Base-by-base conservation (phyloP, 176 grass and related monocot species). In the Aegilops tauschii region DNA sequence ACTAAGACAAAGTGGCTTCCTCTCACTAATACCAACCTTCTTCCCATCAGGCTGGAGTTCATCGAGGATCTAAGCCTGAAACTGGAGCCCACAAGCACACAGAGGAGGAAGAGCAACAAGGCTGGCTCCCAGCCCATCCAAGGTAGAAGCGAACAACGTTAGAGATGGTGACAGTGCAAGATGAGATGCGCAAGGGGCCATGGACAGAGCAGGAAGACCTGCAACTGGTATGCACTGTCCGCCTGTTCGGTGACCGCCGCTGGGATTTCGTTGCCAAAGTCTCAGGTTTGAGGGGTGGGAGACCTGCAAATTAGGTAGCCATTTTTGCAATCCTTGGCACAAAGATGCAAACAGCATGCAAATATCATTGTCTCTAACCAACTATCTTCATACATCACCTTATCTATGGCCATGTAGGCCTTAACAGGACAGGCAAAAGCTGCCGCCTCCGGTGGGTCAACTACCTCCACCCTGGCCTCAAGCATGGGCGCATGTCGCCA, bases 241-340 rank as follows among this genome's bases (percentile, higher is more conserved):
- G 94, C 84, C 91, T 97, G 61, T 94, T 94, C 81, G 94, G 94
- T 82, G 94, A 97, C 86, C 94, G 90, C 65, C 94, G 94, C 87
- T 97, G 94, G 94, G 94, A 97, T 94, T 97, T 97, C 90, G 87
- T 97, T 90, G 94, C 94, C 90, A 81, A 91, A 93, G 94, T 97
- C 83, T 97, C 94, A 97, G 94, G 94, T 97, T 97, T 97, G 94
- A 97, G 94, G 93, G 94, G 94, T 93, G 88, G 92, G 94, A n/a
- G 73, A 91, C 89, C 79, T 83, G 3, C 91, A 85, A 88, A 73
- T 89, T 90, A 86, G 90, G 88, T 88, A 85, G 80, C 86, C 52
- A 86, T 88, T 89, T 86, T 86, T 86, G 80, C 64, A 82, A 89
- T 91, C 67, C 71, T 89, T 87, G 4, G 75, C 66, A 71, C 84